These are phyloP conservation scores for Mortierella sp. DNA, from an alignment of 371 early-diverging fungal species.

Conservation along the genomic window DNA sequence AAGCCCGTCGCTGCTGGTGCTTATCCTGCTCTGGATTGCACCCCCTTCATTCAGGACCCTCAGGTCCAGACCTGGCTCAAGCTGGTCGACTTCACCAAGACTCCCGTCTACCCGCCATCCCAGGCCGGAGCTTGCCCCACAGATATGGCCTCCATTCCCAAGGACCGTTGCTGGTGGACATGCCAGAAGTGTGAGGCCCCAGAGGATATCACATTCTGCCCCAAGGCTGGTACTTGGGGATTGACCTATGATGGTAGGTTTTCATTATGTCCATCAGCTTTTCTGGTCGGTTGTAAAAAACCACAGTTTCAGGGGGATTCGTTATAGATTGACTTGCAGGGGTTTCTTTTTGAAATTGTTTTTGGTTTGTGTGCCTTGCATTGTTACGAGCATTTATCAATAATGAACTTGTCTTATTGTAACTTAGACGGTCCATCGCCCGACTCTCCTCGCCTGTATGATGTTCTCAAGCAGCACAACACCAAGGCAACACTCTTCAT, in stretches of 20 bases:
- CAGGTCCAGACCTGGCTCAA: slow-evolving; percentile 42
- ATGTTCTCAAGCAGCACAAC: slow-evolving; percentile 59
- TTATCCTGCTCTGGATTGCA: slow-evolving; percentile 42
- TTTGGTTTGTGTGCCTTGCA: too few species aligned
- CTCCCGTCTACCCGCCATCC: slow-evolving; percentile 30
- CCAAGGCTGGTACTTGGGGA: slow-evolving; percentile 61
- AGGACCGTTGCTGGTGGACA: slow-evolving; percentile 50
- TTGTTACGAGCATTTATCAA: too few species aligned
- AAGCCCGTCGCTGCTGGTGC: slow-evolving; percentile 24
- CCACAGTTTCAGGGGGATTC: too few species aligned
- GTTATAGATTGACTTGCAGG: too few species aligned
- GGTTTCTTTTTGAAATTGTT: too few species aligned
- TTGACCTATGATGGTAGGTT: slow-evolving; percentile 69
- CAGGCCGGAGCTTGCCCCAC: slow-evolving; percentile 33
- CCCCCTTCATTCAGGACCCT: slow-evolving; percentile 41
- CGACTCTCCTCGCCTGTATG: slow-evolving; percentile 57
- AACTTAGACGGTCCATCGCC: slow-evolving; percentile 52
- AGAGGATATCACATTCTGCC: slow-evolving; percentile 33
- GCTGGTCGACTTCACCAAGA: slow-evolving; percentile 39
- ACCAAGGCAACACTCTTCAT: slow-evolving; percentile 74
- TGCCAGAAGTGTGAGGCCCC: slow-evolving; percentile 47
- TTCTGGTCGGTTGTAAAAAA: too few species aligned
- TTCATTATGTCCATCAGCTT: neutral
- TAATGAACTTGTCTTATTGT: too few species aligned
- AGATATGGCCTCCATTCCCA: slow-evolving; percentile 23